phyloP scores from a whole-genome alignment of 2,329 filamentous ascomycete species.

The Aureobasidium leucospermi region DNA sequence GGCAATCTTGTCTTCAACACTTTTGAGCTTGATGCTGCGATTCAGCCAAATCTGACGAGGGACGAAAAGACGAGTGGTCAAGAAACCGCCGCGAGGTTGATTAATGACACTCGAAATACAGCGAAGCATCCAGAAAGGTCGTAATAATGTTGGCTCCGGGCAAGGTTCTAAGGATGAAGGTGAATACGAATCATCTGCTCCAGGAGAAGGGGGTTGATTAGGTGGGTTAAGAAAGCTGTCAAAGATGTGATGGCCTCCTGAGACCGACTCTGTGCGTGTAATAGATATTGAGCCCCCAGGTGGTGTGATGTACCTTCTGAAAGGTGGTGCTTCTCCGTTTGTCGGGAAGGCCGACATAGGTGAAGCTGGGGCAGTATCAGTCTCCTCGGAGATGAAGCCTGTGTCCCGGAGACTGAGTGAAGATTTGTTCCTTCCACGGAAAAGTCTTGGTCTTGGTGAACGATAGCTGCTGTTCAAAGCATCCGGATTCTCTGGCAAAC shows the following conservation, averaged over 20 bases:
- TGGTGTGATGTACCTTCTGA: constrained; percentile 3
- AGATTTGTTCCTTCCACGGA: constrained; percentile 43
- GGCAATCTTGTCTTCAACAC: constrained; percentile 85
- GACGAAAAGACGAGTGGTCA: constrained; percentile 86
- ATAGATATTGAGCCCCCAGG: not conserved
- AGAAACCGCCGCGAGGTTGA: constrained; percentile 83
- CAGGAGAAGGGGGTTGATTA: constrained; percentile 23
- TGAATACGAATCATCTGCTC: constrained; percentile 42
- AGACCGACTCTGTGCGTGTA: constrained; percentile 29
- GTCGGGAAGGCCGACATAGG: constrained; percentile 15
- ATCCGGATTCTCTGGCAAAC: constrained; percentile 11
- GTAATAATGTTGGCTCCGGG: constrained; percentile 78
- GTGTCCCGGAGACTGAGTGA: constrained; percentile 61
- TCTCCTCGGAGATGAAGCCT: constrained; percentile 39
- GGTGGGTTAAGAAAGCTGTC: constrained; percentile 44
- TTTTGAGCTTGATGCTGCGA: constrained; percentile 86
- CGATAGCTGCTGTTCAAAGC: not conserved
- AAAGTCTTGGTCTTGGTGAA: constrained; percentile 22
- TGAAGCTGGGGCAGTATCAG: constrained; percentile 13
- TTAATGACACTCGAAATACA: constrained; percentile 86
- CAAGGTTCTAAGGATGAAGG: constrained; percentile 84
- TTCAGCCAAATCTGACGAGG: constrained; percentile 91
- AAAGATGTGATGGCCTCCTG: constrained; percentile 71
- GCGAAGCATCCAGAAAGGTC: constrained; percentile 97
- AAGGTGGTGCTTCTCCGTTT: constrained; percentile 1